These are phyloP conservation scores for Henningerozyma blattae DNA, from an alignment of 805 yeast genomes.

Conservation along the genomic window DNA sequence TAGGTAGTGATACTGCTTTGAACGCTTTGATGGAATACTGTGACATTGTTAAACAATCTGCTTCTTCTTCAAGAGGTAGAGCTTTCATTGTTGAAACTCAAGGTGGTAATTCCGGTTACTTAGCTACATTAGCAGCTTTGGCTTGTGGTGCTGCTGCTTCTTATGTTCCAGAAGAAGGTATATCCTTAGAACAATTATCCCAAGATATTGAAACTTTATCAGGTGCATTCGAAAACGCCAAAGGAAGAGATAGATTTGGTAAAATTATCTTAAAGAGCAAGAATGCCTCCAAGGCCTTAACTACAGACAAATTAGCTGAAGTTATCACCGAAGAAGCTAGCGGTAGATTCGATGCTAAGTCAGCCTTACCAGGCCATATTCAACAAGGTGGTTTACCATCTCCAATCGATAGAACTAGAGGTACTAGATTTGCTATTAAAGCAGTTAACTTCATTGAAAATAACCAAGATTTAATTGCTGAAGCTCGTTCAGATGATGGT, in stretches of 20 bases:
- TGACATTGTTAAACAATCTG: conserved; percentile 70
- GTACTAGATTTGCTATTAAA: conserved; percentile 57
- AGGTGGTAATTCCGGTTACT: conserved; percentile 76
- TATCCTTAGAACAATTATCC: conserved; percentile 46
- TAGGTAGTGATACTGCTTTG: conserved; percentile 67
- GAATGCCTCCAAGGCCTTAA: conserved; percentile 57
- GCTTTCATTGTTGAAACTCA: conserved; percentile 75
- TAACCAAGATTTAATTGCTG: conserved; percentile 16
- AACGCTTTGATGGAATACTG: conserved; percentile 61
- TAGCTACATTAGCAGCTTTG: conserved; percentile 57
- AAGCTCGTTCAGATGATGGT: conserved; percentile 24
- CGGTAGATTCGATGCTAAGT: conserved; percentile 61
- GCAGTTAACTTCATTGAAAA: conserved; percentile 58
- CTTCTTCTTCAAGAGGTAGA: conserved; percentile 67
- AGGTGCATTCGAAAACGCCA: conserved; percentile 45
- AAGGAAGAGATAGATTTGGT: conserved; percentile 59
- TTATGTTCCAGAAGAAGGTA: conserved; percentile 65
- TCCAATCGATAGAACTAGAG: conserved; percentile 65
- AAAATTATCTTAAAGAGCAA: conserved; percentile 57
- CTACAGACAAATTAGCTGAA: conserved; percentile 59
- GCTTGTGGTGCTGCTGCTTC: conserved; percentile 65
- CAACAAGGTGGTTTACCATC: conserved; percentile 77
- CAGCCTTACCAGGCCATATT: conserved; percentile 79
- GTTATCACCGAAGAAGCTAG: conserved; percentile 49
- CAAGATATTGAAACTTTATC: conserved; percentile 53